These are phyloP conservation scores for Cinchona pubescens DNA, from an alignment of 257 asterid species.

Conservation along the genomic window DNA sequence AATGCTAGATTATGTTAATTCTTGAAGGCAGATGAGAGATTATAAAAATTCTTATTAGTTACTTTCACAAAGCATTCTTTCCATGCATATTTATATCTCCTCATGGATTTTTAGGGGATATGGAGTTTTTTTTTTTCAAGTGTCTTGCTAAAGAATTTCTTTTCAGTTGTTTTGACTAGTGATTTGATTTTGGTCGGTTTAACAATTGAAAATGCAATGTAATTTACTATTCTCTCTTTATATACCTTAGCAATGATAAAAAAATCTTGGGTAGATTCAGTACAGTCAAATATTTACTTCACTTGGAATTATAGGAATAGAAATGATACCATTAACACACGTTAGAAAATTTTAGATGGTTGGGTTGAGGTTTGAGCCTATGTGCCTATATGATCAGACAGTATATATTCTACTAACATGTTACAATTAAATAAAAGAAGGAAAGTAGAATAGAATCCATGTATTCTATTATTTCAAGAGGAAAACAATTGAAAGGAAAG, in stretches of 20 bases:
- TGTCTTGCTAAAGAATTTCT: not conserved
- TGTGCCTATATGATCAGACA: not conserved
- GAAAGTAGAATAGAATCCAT: too few relatives aligned
- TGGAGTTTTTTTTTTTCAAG: not conserved
- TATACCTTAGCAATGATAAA: too few relatives aligned
- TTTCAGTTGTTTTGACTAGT: not conserved
- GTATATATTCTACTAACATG: not conserved
- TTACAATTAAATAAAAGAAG: too few relatives aligned
- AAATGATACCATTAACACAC: not conserved
- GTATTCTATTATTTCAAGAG: too few relatives aligned
- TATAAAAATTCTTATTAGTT: not conserved
- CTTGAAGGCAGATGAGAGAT: not conserved
- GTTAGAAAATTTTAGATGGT: not conserved
- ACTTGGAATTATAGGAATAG: not conserved
- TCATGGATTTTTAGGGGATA: not conserved
- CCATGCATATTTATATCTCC: not conserved
- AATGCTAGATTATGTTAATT: slow-evolving; percentile 7
- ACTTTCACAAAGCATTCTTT: not conserved
- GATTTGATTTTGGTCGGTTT: not conserved
- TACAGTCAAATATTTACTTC: not conserved
- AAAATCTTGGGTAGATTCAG: too few relatives aligned
- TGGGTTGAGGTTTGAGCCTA: too few relatives aligned
- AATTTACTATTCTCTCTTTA: not conserved
- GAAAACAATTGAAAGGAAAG: too few relatives aligned
- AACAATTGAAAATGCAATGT: not conserved